phyloP scores from a whole-genome alignment of 805 yeast species.

The Candida schatavii region DNA sequence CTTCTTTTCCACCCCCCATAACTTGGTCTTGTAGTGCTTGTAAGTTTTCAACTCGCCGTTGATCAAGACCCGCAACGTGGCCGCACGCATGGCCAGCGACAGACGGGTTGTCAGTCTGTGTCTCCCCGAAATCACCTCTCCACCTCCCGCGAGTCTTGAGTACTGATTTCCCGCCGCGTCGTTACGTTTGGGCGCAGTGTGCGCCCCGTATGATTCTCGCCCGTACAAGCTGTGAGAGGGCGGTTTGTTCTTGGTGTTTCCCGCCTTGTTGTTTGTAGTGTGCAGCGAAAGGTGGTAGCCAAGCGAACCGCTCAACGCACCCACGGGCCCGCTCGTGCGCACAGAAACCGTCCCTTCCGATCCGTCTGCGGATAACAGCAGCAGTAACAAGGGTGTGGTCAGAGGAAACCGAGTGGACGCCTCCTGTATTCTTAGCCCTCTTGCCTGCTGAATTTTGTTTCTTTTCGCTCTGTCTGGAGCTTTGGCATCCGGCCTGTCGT shows the following conservation, averaged over 20 bases:
- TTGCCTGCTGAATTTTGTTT: slow-evolving; percentile 29
- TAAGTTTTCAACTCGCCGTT: slow-evolving; percentile 56
- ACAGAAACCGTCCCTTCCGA: not conserved
- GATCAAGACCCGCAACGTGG: slow-evolving; percentile 63
- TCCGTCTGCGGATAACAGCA: too few relatives aligned
- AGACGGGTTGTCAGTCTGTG: slow-evolving; percentile 55
- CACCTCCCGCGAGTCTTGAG: slow-evolving; percentile 31
- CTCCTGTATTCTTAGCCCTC: slow-evolving; percentile 44
- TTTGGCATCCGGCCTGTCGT: slow-evolving; percentile 36
- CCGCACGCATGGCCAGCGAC: slow-evolving; percentile 31
- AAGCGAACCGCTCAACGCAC: slow-evolving; percentile 11
- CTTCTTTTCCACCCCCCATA: slow-evolving; percentile 89
- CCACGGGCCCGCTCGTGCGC: not conserved
- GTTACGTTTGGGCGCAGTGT: slow-evolving; percentile 23
- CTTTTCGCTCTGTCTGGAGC: slow-evolving; percentile 24
- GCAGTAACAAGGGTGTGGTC: too few relatives aligned
- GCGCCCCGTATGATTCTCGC: slow-evolving; percentile 29
- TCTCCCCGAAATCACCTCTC: slow-evolving; percentile 55
- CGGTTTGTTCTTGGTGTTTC: slow-evolving; percentile 31
- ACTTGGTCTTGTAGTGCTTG: slow-evolving; percentile 66
- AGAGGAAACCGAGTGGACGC: slow-evolving; percentile 22
- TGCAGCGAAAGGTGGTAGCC: slow-evolving; percentile 37
- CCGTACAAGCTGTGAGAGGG: slow-evolving; percentile 33
- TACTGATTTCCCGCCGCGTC: slow-evolving; percentile 22
- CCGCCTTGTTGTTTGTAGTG: slow-evolving; percentile 28